These are phyloP conservation scores for Trichocomaceae sp. DNA, from an alignment of 2,329 filamentous ascomycete species.

Conservation along the genomic window DNA sequence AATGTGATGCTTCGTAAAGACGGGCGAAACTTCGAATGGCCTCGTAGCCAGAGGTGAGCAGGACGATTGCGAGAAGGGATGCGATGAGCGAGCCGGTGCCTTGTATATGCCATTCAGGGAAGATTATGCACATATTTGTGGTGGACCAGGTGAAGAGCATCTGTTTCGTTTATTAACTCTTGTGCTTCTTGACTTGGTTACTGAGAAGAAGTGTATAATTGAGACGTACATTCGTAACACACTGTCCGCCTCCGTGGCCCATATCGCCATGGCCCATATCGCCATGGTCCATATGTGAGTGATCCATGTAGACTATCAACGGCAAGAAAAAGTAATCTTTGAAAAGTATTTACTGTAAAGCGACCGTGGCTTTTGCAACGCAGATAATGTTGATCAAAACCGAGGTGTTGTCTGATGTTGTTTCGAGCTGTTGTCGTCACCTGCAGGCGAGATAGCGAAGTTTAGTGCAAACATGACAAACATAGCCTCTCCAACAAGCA, in stretches of 20 bases:
- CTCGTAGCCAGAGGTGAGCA: conserved; percentile 88
- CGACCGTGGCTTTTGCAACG: background rate
- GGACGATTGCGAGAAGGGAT: conserved; percentile 74
- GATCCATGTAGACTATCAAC: conserved; percentile 25
- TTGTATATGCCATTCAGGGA: conserved; percentile 80
- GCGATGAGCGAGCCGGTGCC: conserved; percentile 67
- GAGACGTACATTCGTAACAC: conserved; percentile 78
- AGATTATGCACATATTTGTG: conserved; percentile 90
- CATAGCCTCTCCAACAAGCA: conserved; percentile 8
- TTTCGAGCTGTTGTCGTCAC: background rate
- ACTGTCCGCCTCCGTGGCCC: conserved; percentile 50
- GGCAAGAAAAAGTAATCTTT: background rate
- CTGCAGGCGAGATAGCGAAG: conserved; percentile 1
- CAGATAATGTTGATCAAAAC: background rate
- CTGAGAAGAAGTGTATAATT: background rate
- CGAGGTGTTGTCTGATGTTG: background rate
- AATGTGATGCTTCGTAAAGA: conserved; percentile 60
- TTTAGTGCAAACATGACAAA: conserved; percentile 33
- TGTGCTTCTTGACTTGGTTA: background rate
- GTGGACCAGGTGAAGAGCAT: conserved; percentile 99
- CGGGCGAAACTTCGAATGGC: conserved; percentile 70
- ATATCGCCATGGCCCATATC: conserved; percentile 49
- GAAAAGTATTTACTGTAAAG: background rate
- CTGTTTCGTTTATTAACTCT: conserved; percentile 40
- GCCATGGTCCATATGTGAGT: conserved; percentile 40